Evolutionary conservation across 768 basidiomycete genomes (phyloP).

Genomic region (Rhodocollybia butyracea): DNA sequence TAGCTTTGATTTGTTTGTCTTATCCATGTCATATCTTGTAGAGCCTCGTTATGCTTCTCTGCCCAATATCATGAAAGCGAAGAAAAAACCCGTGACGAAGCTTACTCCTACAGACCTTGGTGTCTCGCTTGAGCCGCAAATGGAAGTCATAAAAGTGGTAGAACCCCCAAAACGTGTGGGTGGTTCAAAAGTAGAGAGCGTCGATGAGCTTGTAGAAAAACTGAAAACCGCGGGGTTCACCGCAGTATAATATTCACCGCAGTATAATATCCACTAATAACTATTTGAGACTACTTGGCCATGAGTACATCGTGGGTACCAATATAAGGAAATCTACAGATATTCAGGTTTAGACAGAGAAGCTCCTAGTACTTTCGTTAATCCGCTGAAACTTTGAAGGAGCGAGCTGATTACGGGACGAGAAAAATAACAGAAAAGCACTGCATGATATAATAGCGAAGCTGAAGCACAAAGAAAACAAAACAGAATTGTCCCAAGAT

Average conservation of each 20-base stretch:
- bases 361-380: too few species aligned
- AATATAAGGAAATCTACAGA: too few species aligned
- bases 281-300: too few species aligned
- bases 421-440: too few species aligned
- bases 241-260: slow-evolving; percentile 27
- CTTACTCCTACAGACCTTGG: slow-evolving; percentile 75
- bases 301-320: too few species aligned
- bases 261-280: too few species aligned
- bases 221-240: slow-evolving; percentile 82
- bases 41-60: slow-evolving; percentile 98
- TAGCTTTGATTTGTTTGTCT: neutral
- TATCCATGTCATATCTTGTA: slow-evolving; percentile 22
- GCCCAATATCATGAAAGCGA: slow-evolving; percentile 99
- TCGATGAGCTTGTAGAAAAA: slow-evolving; percentile 87
- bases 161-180: slow-evolving; percentile 92
- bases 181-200: slow-evolving; percentile 86
- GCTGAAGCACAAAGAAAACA: neutral
- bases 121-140: slow-evolving; percentile 75
- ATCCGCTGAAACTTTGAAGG: too few species aligned
- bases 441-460: neutral
- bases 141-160: slow-evolving; percentile 84
- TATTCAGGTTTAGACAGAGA: too few species aligned
- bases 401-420: too few species aligned
- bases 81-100: slow-evolving; percentile 95
- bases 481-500: neutral